Percentiles rank a stretch among this genome's conserved stretches.
Evolutionary conservation across 345 rosid genomes (phyloP).

Genomic region (Gossypium ekmanianum): DNA sequence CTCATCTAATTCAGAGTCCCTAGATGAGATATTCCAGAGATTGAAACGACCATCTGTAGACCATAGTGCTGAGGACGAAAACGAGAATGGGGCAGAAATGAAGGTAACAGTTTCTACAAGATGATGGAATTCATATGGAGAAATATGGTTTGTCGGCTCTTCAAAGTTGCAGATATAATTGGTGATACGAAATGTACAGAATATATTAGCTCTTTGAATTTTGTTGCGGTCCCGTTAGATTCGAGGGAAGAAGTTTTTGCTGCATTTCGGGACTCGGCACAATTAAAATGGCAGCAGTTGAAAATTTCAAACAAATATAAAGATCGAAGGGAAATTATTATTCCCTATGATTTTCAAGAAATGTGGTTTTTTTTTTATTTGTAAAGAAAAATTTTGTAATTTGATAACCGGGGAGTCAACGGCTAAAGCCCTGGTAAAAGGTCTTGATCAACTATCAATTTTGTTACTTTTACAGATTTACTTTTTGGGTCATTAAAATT

Average conservation of each 20-base stretch:
- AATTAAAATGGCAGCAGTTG: background rate
- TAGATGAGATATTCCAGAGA: conserved; percentile 84
- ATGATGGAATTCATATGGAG: conserved; percentile 18
- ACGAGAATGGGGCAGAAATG: conserved; percentile 18
- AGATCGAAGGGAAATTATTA: background rate
- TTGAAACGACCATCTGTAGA: conserved; percentile 62
- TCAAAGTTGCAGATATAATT: no score
- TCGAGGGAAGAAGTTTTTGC: background rate
- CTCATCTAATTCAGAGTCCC: conserved; percentile 52
- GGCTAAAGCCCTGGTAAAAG: no score
- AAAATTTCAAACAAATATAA: conserved; percentile 2
- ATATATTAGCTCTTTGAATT: no score
- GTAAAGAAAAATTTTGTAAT: no score
- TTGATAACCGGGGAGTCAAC: no score
- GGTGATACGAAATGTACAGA: no score
- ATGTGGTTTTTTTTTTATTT: no score
- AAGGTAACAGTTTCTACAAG: conserved; percentile 26
- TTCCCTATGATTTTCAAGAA: background rate
- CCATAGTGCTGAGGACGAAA: conserved; percentile 32
- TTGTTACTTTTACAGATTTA: no score
- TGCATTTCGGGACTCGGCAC: background rate
- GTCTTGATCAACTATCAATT: no score
- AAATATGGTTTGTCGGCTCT: background rate
- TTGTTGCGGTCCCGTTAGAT: no score
- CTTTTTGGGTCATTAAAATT: no score